Conservation (phyloP, 2,329 filamentous ascomycete species). For the Pseudogymnoascus sp. region DNA sequence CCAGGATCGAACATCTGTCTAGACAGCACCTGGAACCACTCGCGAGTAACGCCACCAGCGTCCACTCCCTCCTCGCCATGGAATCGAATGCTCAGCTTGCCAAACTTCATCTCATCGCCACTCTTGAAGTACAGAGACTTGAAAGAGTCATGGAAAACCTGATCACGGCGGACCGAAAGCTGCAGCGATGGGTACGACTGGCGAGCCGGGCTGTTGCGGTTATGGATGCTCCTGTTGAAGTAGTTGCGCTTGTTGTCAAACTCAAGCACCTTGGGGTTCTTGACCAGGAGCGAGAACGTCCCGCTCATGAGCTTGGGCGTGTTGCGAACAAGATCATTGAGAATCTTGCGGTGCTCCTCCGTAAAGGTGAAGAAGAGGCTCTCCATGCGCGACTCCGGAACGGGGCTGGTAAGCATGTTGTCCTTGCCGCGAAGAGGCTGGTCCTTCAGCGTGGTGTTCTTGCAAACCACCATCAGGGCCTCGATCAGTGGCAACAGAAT, state of each 20-base stretch:
- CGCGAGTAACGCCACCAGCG: constrained; percentile 90
- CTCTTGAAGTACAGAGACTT: constrained; percentile 96
- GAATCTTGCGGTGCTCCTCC: constrained; percentile 91
- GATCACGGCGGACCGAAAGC: constrained; percentile 81
- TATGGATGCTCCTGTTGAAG: constrained; percentile 90
- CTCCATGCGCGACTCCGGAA: constrained; percentile 75
- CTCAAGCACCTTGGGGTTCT: constrained; percentile 97
- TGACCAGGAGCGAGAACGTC: constrained; percentile 89
- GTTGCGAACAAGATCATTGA: constrained; percentile 94
- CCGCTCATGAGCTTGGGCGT: constrained; percentile 98
- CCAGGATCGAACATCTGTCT: constrained; percentile 99
- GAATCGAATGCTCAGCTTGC: constrained; percentile 96
- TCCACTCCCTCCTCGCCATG: constrained; percentile 96
- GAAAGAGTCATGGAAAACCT: constrained; percentile 97
- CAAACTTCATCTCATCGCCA: constrained; percentile 96
- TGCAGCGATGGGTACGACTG: constrained; percentile 67
- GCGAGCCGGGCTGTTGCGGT: constrained; percentile 60
- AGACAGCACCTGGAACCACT: constrained; percentile 98
- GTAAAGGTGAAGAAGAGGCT: constrained; percentile 95
- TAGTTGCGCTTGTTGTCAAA: constrained; percentile 99
- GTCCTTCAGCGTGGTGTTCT: constrained; percentile 67
- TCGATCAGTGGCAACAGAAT: constrained; percentile 92
- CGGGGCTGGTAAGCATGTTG: constrained; percentile 64
- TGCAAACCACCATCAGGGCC: constrained; percentile 97
- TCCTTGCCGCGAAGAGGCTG: constrained; percentile 44